Evolutionary conservation across 768 basidiomycete genomes (phyloP).

Genomic region (Pleurotus giganteus): DNA sequence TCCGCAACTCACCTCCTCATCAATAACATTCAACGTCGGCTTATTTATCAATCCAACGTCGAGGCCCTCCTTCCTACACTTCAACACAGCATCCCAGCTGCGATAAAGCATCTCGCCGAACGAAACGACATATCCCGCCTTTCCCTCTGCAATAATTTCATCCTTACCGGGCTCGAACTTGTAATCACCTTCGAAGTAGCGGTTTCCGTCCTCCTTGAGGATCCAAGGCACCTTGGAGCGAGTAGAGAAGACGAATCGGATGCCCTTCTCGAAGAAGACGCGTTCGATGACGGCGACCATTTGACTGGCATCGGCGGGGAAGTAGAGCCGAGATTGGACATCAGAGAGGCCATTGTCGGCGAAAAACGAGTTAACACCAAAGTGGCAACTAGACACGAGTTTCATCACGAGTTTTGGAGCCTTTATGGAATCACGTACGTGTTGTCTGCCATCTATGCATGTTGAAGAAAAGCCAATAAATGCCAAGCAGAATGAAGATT

Average conservation of each 20-base stretch:
- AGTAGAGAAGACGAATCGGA: slow-evolving; percentile 88
- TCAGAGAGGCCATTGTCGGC: slow-evolving; percentile 87
- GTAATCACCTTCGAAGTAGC: slow-evolving; percentile 69
- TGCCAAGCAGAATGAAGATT: neutral
- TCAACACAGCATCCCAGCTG: slow-evolving; percentile 78
- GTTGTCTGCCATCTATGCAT: slow-evolving; percentile 40
- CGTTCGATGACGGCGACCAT: slow-evolving; percentile 75
- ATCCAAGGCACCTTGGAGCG: slow-evolving; percentile 89
- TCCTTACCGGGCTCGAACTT: slow-evolving; percentile 84
- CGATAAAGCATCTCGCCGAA: slow-evolving; percentile 89
- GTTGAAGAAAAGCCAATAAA: neutral
- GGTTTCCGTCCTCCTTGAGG: slow-evolving; percentile 69
- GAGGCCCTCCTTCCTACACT: slow-evolving; percentile 66
- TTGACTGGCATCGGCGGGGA: slow-evolving; percentile 82
- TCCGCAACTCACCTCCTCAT: slow-evolving; percentile 63
- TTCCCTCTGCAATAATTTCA: slow-evolving; percentile 76
- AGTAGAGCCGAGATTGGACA: slow-evolving; percentile 77
- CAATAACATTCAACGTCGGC: slow-evolving; percentile 77
- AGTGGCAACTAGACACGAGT: slow-evolving; percentile 38
- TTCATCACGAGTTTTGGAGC: neutral
- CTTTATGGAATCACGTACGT: slow-evolving; percentile 36
- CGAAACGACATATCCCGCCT: slow-evolving; percentile 77
- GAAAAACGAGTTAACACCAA: slow-evolving; percentile 83
- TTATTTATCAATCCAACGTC: slow-evolving; percentile 89
- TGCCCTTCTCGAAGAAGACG: slow-evolving; percentile 80